A percentile compares a stretch with the other conserved stretches of the same genome.
These are phyloP conservation scores for Colletotrichum sp. DNA, from an alignment of 2,329 filamentous ascomycete genomes.

Conservation along the genomic window DNA sequence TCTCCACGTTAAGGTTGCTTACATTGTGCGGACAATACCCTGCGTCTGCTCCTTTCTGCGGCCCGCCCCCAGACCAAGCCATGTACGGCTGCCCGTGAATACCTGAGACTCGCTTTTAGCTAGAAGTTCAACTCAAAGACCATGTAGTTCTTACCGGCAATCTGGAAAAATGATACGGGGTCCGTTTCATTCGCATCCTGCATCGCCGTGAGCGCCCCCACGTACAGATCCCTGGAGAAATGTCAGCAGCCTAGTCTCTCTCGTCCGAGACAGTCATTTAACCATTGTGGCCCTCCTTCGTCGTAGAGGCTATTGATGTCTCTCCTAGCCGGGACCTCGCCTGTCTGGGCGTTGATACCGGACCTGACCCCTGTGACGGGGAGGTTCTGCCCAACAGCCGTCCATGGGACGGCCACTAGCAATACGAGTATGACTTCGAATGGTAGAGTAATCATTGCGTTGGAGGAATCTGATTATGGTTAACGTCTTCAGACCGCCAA, in stretches of 20 bases:
- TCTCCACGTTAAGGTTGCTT: neutral
- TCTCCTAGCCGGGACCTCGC: constrained; percentile 46
- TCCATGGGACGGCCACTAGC: neutral
- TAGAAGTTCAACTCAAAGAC: no score
- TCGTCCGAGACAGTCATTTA: constrained; percentile 36
- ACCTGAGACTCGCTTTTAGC: constrained; percentile 36
- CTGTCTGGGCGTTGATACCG: constrained; percentile 39
- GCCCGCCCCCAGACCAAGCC: constrained; percentile 45
- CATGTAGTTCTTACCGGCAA: constrained; percentile 53
- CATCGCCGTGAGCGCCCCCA: constrained; percentile 63
- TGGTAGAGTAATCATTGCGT: neutral
- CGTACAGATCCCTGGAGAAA: constrained; percentile 51
- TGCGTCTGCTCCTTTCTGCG: constrained; percentile 8
- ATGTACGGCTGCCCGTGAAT: constrained; percentile 67
- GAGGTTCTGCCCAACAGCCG: neutral
- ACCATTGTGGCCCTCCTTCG: constrained; percentile 50
- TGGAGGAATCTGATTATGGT: neutral
- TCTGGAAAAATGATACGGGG: constrained; percentile 63
- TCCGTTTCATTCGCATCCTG: constrained; percentile 52
- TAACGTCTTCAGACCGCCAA: neutral
- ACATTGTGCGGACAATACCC: constrained; percentile 24
- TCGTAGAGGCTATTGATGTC: constrained; percentile 53
- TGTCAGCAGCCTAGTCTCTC: neutral
- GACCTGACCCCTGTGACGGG: constrained; percentile 42
- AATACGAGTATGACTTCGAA: neutral